Evolutionary conservation across 805 yeast species (phyloP).

Genomic region (Sugiyamaella chiloensis): DNA sequence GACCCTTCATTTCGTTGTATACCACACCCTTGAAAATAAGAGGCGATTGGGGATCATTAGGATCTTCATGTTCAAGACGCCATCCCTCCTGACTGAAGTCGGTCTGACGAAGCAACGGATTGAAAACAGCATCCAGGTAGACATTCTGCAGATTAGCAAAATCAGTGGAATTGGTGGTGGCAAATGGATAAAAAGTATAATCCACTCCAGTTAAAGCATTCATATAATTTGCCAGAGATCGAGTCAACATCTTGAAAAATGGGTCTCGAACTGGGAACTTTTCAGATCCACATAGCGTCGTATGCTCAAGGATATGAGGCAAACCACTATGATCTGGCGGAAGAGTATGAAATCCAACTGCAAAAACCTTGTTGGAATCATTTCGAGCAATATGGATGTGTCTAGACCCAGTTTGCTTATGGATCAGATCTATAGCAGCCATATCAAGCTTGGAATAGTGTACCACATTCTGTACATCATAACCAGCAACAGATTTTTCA

Average conservation of each 20-base stretch:
- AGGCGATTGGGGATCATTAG: slow-evolving; percentile 56
- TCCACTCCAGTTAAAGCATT: slow-evolving; percentile 99
- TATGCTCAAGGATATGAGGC: slow-evolving; percentile 94
- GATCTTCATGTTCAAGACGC: slow-evolving; percentile 77
- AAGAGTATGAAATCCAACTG: slow-evolving; percentile 86
- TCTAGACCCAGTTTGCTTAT: slow-evolving; percentile 64
- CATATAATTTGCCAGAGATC: slow-evolving; percentile 95
- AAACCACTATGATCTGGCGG: slow-evolving; percentile 95
- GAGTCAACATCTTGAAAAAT: slow-evolving; percentile 92
- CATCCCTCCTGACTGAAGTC: slow-evolving; percentile 97
- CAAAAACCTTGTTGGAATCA: slow-evolving; percentile 83
- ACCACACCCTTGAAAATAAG: slow-evolving; percentile 90
- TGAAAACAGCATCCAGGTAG: slow-evolving; percentile 81
- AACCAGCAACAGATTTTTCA: slow-evolving; percentile 45
- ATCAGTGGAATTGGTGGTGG: slow-evolving; percentile 85
- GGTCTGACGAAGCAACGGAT: slow-evolving; percentile 70
- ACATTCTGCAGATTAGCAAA: slow-evolving; percentile 81
- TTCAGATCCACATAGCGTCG: slow-evolving; percentile 90
- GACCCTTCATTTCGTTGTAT: slow-evolving; percentile 98
- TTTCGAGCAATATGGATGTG: slow-evolving; percentile 84
- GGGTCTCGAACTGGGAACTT: slow-evolving; percentile 96
- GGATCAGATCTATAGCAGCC: slow-evolving; percentile 71
- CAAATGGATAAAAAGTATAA: slow-evolving; percentile 92
- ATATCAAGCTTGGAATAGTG: slow-evolving; percentile 80
- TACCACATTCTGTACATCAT: slow-evolving; percentile 56